Evolutionary conservation across 805 yeast species (phyloP), one percentile per base, ranked within the genome.

Genomic region (Spencermartinsiella europaea): DNA sequence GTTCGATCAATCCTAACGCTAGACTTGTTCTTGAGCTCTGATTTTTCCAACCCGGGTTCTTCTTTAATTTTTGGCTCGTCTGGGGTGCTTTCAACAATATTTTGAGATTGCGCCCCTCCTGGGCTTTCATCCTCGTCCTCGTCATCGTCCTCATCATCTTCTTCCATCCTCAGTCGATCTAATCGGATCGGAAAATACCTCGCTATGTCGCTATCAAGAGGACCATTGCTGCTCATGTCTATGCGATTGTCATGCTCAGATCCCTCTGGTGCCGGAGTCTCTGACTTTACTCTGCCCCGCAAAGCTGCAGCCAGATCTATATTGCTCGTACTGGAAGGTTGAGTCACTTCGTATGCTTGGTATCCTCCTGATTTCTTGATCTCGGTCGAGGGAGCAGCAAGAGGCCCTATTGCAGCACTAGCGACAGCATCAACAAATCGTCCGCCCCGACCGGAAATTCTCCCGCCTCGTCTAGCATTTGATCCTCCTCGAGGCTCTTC

Each of bases 391-490:
- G 67, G 67, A 0, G 68, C 68, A 4, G 63, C 60, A 10, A 65
- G 54, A n/a, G 69, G 65, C 2, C 69, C 69, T 34, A 59, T 57
- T 27, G 66, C 68, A 12, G 63, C 65, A 7, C 50, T 45, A 7
- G 56, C 45, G 7, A 51, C 48, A 7, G 56, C 53, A 28, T 57
- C 59, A 35, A 58, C 58, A 35, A 57, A 40, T 38, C 59, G 43
- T 33, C 52, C 19, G 15, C 56, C 41, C 37, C 60, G 38, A 12
- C 58, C 46, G 7, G 31, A 7, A 25, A 12, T 7, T 12, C 31
- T 7, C 12, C 54, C 48, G 38, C 59, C 40, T 12, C 53, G 44
- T 17, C 57, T 39, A 21, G 50, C 44, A 3, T 47, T 47, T 5
- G 53, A 48, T 16, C 54, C 44, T 38, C 49, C 40, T 16, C 48